A percentile compares a stretch with the other conserved stretches of the same genome.
Conservation (phyloP, 768 basidiomycete genomes). For the Rhizopogon vesiculosus region DNA sequence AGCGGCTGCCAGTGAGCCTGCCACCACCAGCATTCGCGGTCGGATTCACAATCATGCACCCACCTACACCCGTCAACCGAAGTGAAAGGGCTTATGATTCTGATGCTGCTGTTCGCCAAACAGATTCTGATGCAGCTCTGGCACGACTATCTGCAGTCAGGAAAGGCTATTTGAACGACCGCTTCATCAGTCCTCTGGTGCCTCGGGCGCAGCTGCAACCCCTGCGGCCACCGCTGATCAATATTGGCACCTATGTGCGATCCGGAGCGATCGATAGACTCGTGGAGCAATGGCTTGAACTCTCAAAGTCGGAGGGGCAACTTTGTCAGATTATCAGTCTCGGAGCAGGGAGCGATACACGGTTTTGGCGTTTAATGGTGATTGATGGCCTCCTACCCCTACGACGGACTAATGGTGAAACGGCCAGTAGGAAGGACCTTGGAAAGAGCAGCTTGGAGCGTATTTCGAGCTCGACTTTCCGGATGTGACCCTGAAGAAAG, state of each 20-base stretch:
- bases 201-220: constrained; percentile 60
- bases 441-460: constrained; percentile 41
- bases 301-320: constrained; percentile 37
- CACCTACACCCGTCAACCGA: neutral
- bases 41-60: neutral
- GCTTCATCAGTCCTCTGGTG: constrained; percentile 64
- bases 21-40: no score
- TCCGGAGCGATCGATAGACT: constrained; percentile 76
- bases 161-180: constrained; percentile 76
- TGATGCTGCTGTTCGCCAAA: constrained; percentile 66
- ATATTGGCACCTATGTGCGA: constrained; percentile 89
- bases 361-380: constrained; percentile 90
- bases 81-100: constrained; percentile 31
- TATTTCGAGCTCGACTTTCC: constrained; percentile 93
- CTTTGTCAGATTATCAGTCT: constrained; percentile 86
- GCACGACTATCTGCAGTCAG: constrained; percentile 84
- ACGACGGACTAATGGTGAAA: constrained; percentile 1
- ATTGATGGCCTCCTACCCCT: constrained; percentile 10
- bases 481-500: constrained; percentile 80
- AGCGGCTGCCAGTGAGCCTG: no score
- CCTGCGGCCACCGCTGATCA: constrained; percentile 81
- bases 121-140: constrained; percentile 78
- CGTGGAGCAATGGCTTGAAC: constrained; percentile 58
- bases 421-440: constrained; percentile 48
- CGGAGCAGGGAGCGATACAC: constrained; percentile 92